Conservation (phyloP, 495 filamentous ascomycete genomes). For the Sabuloglossum arenarium region DNA sequence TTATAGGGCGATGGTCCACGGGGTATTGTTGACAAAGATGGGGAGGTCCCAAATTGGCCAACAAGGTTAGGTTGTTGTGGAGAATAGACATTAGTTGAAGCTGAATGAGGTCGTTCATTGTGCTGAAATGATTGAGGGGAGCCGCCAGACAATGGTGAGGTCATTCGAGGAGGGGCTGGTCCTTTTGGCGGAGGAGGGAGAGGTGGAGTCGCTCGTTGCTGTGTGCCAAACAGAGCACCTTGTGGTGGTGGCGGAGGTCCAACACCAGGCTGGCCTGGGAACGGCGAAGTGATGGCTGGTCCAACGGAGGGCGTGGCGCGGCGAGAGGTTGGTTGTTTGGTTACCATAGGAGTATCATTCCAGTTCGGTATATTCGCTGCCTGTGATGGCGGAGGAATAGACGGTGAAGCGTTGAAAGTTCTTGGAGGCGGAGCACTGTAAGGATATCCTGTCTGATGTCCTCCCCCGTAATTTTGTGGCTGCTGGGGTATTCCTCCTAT, state of each 20-base stretch:
- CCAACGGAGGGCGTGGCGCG: slow-evolving; percentile 42
- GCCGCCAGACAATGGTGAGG: slow-evolving; percentile 27
- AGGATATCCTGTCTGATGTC: neutral
- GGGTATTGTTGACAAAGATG: slow-evolving; percentile 29
- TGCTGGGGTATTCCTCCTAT: slow-evolving; percentile 13
- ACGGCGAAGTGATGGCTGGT: slow-evolving; percentile 41
- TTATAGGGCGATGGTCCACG: slow-evolving; percentile 80
- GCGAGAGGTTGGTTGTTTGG: slow-evolving; percentile 47
- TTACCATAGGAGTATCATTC: slow-evolving; percentile 88
- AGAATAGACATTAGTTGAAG: slow-evolving; percentile 53
- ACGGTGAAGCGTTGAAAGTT: slow-evolving; percentile 28
- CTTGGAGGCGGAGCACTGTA: slow-evolving; percentile 29
- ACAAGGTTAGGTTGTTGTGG: slow-evolving; percentile 30
- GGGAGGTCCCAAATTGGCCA: slow-evolving; percentile 22
- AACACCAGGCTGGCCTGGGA: slow-evolving; percentile 33
- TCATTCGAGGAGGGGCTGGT: slow-evolving; percentile 25
- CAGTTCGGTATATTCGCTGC: slow-evolving; percentile 53
- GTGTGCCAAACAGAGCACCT: slow-evolving; percentile 22
- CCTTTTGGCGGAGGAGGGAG: slow-evolving; percentile 39
- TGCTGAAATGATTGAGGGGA: slow-evolving; percentile 25
- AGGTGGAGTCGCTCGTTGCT: slow-evolving; percentile 24
- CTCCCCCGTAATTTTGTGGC: neutral
- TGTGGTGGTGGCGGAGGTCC: slow-evolving; percentile 20
- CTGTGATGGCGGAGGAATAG: slow-evolving; percentile 39
- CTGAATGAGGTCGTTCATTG: slow-evolving; percentile 30